phyloP scores from a whole-genome alignment of 2,329 filamentous ascomycete species.

The Fonsecaea erecta region DNA sequence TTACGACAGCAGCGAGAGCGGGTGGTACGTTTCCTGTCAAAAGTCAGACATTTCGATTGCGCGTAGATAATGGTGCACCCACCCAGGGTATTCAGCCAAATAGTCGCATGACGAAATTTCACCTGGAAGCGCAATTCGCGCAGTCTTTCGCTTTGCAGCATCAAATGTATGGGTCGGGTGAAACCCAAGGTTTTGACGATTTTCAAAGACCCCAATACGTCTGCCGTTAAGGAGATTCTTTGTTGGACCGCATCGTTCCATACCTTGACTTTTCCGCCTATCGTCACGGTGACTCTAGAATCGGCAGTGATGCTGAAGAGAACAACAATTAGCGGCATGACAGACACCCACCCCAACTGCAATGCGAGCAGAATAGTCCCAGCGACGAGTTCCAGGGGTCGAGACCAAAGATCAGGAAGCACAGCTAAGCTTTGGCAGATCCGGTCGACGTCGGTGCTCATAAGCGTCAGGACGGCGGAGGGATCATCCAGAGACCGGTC shows the following conservation, averaged over 20 bases:
- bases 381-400: slow-evolving; percentile 18
- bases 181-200: slow-evolving; percentile 50
- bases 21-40: slow-evolving; percentile 12
- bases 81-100: slow-evolving; percentile 16
- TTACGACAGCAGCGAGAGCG: slow-evolving; percentile 23
- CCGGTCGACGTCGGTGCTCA: slow-evolving; percentile 44
- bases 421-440: slow-evolving; percentile 36
- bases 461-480: slow-evolving; percentile 41
- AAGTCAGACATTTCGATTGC: not conserved
- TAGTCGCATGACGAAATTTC: slow-evolving; percentile 3
- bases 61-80: not conserved
- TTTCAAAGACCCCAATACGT: slow-evolving; percentile 49
- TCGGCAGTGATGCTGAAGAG: not conserved
- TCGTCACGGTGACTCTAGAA: slow-evolving; percentile 4
- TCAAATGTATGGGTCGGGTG: slow-evolving; percentile 27
- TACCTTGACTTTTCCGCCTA: slow-evolving; percentile 38
- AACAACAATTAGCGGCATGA: slow-evolving; percentile 21
- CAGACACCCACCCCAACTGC: slow-evolving; percentile 21
- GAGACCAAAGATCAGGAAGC: slow-evolving; percentile 41
- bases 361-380: slow-evolving; percentile 14
- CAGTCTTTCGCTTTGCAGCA: slow-evolving; percentile 3
- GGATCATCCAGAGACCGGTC: slow-evolving; percentile 28
- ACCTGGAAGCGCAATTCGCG: slow-evolving; percentile 11
- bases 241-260: slow-evolving; percentile 52
- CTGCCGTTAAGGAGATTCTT: slow-evolving; percentile 48